phyloP scores from a whole-genome alignment of 2,329 filamentous ascomycete genomes.

The Colletotrichum tabaci region DNA sequence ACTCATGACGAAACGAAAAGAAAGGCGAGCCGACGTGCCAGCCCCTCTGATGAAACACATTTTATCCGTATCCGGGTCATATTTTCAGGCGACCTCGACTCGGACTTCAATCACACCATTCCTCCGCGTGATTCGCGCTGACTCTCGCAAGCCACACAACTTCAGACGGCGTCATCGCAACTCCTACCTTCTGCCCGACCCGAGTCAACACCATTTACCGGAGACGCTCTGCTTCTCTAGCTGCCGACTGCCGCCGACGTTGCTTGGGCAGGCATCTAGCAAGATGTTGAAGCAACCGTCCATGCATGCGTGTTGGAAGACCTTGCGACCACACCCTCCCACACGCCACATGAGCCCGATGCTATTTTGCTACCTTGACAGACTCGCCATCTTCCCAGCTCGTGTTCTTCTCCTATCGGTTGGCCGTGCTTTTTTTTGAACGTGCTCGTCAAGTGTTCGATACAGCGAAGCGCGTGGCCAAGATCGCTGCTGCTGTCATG shows the following conservation, averaged over 20 bases:
- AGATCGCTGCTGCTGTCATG: background rate
- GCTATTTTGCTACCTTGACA: background rate
- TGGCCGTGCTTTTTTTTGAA: background rate
- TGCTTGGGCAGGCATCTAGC: conserved; percentile 1
- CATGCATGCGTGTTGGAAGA: background rate
- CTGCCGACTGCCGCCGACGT: conserved; percentile 2
- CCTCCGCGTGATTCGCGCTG: conserved; percentile 31
- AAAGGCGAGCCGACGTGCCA: conserved; percentile 35
- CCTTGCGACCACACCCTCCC: background rate
- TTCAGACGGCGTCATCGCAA: conserved; percentile 19
- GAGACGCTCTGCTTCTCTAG: conserved; percentile 9
- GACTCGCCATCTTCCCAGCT: background rate
- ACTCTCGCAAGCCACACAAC: conserved; percentile 26
- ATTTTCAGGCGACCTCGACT: conserved; percentile 14
- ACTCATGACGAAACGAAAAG: conserved; percentile 31
- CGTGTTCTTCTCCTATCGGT: background rate
- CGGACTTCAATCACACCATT: conserved; percentile 9
- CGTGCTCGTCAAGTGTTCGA: background rate
- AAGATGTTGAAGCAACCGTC: background rate
- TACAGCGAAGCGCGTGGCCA: background rate
- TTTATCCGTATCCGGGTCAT: background rate
- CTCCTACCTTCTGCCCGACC: conserved; percentile 19
- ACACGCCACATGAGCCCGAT: background rate
- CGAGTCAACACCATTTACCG: conserved; percentile 31
- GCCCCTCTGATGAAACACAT: conserved; percentile 29